Evolutionary conservation across 129 eudicot species (phyloP), one percentile per base, ranked within the genome.

Genomic region (Calendula officinalis): DNA sequence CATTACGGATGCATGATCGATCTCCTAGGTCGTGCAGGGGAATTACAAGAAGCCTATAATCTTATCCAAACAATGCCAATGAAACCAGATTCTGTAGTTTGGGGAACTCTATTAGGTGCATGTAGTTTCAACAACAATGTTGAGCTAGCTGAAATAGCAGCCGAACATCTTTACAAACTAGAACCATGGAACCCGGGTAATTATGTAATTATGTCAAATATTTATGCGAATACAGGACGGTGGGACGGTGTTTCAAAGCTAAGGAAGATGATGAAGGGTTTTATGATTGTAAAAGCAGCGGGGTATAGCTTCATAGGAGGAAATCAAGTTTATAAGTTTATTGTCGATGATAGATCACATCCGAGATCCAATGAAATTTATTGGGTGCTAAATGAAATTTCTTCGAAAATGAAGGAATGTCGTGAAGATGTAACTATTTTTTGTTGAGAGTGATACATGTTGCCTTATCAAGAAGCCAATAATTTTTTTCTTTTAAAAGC

Each of bases 1-100:
- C 95, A 80, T 70, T 83, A 86, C 13, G 95, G 95, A 60, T 86
- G 95, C 75, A 80, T 86, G 82, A 82, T 86, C 35, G 95, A 86
- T 69, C 95, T 86, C 12, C 76, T 86, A 9, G 89, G 86, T 10
- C 95, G 89, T 3, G 78, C 82, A 0, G 86, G 95, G 45, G 42
- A 70, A 63, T 60, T 86, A 7, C 71, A 62, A 15, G 86, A 86
- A 69, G 95, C 95, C 38, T 78, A 80, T 44, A 34, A 69, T 44
- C 82, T 86, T 13, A 75, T 86, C 38, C 72, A 68, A 43, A 56
- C 72, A 4, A 86, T 86, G 89, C 89, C 89, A 32, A 83, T 86
- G 84, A 72, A 72, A 67, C 86, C 89, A 3, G 95, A 86, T 58
- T 75, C 80, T 3, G 80, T 86, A 27, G 44, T 80, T 9, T 86